Conservation (phyloP, 208 protist genomes). For the Phytomonas sp. region DNA sequence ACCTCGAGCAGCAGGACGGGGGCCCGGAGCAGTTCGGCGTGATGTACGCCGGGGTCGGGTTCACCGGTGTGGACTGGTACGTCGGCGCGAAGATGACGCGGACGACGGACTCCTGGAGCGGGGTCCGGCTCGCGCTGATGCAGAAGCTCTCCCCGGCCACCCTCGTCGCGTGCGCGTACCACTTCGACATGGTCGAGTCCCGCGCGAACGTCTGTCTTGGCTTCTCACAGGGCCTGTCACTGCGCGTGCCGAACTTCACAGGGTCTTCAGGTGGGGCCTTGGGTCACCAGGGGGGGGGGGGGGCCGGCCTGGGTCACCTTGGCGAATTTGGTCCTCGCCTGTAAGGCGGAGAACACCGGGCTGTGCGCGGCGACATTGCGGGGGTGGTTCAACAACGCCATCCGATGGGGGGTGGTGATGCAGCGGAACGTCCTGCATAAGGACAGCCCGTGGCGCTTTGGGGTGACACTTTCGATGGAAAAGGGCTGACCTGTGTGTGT, state of each 20-base stretch:
- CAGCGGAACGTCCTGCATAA: constrained; percentile 47
- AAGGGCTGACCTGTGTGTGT: neutral
- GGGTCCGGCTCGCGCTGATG: constrained; percentile 53
- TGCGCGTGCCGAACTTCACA: constrained; percentile 47
- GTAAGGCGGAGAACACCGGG: constrained; percentile 67
- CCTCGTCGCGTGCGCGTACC: constrained; percentile 62
- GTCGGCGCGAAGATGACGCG: constrained; percentile 71
- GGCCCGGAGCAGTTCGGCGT: constrained; percentile 50
- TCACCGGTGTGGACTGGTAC: constrained; percentile 73
- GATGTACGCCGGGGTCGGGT: constrained; percentile 73
- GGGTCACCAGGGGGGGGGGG: constrained; percentile 4
- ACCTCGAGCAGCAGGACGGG: constrained; percentile 65
- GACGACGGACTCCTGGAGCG: constrained; percentile 58
- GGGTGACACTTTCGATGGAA: constrained; percentile 65
- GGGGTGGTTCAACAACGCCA: constrained; percentile 55
- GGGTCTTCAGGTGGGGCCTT: constrained; percentile 4
- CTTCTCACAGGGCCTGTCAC: constrained; percentile 68
- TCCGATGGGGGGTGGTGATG: constrained; percentile 60
- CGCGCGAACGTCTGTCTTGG: constrained; percentile 49
- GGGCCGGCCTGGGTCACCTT: neutral
- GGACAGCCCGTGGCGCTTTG: constrained; percentile 25
- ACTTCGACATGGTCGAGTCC: constrained; percentile 47
- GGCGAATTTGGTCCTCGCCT: constrained; percentile 28
- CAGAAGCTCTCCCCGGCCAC: constrained; percentile 54
- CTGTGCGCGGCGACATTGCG: constrained; percentile 56